These are phyloP conservation scores for Purpureocillium lavendulum DNA, from an alignment of 2,329 filamentous ascomycete genomes.

Conservation along the genomic window DNA sequence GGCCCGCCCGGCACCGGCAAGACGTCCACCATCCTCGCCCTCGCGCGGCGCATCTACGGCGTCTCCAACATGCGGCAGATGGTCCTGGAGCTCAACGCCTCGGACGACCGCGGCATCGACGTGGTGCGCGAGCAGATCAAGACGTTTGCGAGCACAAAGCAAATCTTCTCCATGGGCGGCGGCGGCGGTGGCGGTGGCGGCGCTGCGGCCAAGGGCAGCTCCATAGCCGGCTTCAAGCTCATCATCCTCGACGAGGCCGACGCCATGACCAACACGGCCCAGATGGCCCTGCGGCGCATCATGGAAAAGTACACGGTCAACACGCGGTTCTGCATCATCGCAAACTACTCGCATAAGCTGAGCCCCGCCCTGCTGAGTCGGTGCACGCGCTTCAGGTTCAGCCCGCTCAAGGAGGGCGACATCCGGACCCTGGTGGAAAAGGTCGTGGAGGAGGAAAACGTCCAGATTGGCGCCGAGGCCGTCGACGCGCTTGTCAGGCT, in stretches of 20 bases:
- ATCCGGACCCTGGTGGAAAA: constrained; percentile 80
- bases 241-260: constrained; percentile 99
- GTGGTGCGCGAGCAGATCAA: constrained; percentile 99
- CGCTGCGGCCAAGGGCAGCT: constrained; percentile 32
- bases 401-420: constrained; percentile 80
- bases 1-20: constrained; percentile 95
- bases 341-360: constrained; percentile 97
- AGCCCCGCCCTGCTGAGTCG: constrained; percentile 85
- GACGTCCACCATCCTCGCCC: constrained; percentile 89
- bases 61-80: constrained; percentile 90
- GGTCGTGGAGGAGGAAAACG: constrained; percentile 78
- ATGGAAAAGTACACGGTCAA: constrained; percentile 99
- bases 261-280: constrained; percentile 97
- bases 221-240: constrained; percentile 77
- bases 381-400: constrained; percentile 93
- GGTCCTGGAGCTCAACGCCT: constrained; percentile 96
- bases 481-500: constrained; percentile 75
- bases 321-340: constrained; percentile 95
- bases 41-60: constrained; percentile 90
- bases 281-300: constrained; percentile 93
- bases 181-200: too few species aligned
- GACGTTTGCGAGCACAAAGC: constrained; percentile 95
- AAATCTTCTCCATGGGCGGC: constrained; percentile 68
- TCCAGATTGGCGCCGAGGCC: constrained; percentile 76
- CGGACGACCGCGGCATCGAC: constrained; percentile 94